Percentiles rank a stretch among this genome's conserved stretches.
Evolutionary conservation across 495 filamentous ascomycete species (phyloP).

Genomic region (Aspergillus wentii): DNA sequence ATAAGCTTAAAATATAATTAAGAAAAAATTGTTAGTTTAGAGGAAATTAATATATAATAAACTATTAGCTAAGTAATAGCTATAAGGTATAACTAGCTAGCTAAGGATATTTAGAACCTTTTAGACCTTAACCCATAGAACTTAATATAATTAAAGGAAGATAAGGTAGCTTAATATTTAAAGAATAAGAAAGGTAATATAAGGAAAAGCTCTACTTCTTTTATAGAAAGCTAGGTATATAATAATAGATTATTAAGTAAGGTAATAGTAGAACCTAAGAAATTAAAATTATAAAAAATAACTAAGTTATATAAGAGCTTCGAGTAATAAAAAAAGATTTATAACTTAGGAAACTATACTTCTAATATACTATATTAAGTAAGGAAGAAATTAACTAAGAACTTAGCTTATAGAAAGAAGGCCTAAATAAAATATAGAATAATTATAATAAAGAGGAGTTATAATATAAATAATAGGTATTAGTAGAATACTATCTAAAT

Average conservation of each 20-base stretch:
- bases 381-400: not conserved
- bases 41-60: conserved; percentile 4
- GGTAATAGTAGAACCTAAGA: no score
- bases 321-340: no score
- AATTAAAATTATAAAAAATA: no score
- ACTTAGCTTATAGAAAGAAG: not conserved
- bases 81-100: conserved; percentile 5
- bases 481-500: no score
- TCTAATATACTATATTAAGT: no score
- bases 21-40: no score
- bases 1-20: conserved; percentile 4
- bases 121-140: not conserved
- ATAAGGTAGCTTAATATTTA: not conserved
- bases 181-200: conserved; percentile 1
- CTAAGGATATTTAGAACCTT: conserved; percentile 2
- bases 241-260: no score
- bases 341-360: no score
- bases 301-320: no score
- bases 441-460: not conserved
- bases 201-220: no score
- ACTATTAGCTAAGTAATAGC: conserved; percentile 2
- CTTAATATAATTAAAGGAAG: not conserved
- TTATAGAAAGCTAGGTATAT: no score
- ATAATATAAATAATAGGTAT: no score
- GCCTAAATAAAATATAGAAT: not conserved